Conservation (phyloP, 2,329 filamentous ascomycete genomes). For the Clarireedia monteithiana region DNA sequence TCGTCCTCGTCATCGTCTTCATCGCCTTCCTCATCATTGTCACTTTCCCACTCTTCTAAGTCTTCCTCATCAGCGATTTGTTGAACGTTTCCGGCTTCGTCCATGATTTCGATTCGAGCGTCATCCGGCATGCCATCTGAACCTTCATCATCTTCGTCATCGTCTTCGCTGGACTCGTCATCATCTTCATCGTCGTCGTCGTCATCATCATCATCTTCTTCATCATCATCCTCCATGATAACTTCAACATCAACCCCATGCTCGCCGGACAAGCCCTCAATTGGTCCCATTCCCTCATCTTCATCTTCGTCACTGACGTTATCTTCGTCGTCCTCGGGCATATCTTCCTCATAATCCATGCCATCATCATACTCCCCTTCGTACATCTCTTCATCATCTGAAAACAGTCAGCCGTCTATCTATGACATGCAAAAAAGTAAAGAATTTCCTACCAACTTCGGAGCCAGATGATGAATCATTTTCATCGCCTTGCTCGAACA, state of each 20-base stretch:
- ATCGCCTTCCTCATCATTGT: slow-evolving; percentile 42
- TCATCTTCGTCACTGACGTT: slow-evolving; percentile 84
- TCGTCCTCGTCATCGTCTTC: slow-evolving; percentile 45
- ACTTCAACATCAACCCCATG: slow-evolving; percentile 58
- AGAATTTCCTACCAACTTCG: slow-evolving; percentile 46
- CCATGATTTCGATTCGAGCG: slow-evolving; percentile 47
- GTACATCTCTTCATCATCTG: slow-evolving; percentile 86
- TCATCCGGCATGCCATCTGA: slow-evolving; percentile 34
- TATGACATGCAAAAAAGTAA: neutral
- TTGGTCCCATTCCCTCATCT: slow-evolving; percentile 76
- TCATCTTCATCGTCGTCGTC: slow-evolving; percentile 30
- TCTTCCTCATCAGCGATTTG: slow-evolving; percentile 47
- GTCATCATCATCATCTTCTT: slow-evolving; percentile 43
- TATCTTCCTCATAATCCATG: slow-evolving; percentile 86
- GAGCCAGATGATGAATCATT: slow-evolving; percentile 67
- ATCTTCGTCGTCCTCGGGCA: slow-evolving; percentile 71
- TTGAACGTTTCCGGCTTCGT: slow-evolving; percentile 51
- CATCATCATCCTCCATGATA: slow-evolving; percentile 68
- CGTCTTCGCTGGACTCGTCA: slow-evolving; percentile 40
- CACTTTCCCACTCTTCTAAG: slow-evolving; percentile 53
- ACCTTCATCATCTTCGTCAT: slow-evolving; percentile 45
- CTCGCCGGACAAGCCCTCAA: slow-evolving; percentile 65
- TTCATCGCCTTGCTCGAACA: slow-evolving; percentile 79
- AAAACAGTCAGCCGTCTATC: slow-evolving; percentile 29
- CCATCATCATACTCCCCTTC: slow-evolving; percentile 83